Percentiles rank a stretch among this genome's conserved stretches.
phyloP scores from a whole-genome alignment of 768 basidiomycete genomes.

The Auriscalpium orientale region DNA sequence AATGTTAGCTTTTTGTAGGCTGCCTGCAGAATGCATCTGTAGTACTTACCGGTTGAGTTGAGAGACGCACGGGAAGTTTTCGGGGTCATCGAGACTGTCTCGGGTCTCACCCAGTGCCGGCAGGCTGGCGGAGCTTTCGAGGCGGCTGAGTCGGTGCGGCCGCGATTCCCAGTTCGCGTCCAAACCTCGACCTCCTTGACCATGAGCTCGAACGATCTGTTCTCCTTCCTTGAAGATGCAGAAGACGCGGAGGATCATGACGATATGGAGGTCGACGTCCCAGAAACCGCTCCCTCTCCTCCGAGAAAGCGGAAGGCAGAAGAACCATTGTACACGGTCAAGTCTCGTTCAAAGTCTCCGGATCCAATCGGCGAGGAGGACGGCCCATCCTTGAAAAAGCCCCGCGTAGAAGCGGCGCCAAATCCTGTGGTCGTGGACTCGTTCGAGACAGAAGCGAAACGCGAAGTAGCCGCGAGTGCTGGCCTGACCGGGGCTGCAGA shows the following conservation, averaged over 20 bases:
- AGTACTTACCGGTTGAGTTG: too few species aligned
- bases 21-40: too few species aligned
- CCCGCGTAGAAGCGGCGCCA: constrained; percentile 47
- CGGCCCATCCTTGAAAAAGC: constrained; percentile 45
- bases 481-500: constrained; percentile 68
- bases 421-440: constrained; percentile 84
- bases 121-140: too few species aligned
- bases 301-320: constrained; percentile 39
- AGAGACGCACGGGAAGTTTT: too few species aligned
- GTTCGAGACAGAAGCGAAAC: constrained; percentile 89
- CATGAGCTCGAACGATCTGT: constrained; percentile 42
- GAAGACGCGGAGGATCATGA: constrained; percentile 27
- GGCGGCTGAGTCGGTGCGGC: too few species aligned
- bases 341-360: constrained; percentile 10
- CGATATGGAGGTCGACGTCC: constrained; percentile 21
- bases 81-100: too few species aligned
- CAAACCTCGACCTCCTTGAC: too few species aligned
- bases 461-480: constrained; percentile 84
- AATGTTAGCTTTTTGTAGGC: too few species aligned
- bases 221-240: constrained; percentile 52
- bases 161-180: too few species aligned
- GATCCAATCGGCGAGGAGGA: constrained; percentile 20
- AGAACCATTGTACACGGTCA: constrained; percentile 17
- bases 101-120: too few species aligned
- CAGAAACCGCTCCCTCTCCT: constrained; percentile 18